Conservation (phyloP, 805 yeast species). For the Sungouiella thailandica region DNA sequence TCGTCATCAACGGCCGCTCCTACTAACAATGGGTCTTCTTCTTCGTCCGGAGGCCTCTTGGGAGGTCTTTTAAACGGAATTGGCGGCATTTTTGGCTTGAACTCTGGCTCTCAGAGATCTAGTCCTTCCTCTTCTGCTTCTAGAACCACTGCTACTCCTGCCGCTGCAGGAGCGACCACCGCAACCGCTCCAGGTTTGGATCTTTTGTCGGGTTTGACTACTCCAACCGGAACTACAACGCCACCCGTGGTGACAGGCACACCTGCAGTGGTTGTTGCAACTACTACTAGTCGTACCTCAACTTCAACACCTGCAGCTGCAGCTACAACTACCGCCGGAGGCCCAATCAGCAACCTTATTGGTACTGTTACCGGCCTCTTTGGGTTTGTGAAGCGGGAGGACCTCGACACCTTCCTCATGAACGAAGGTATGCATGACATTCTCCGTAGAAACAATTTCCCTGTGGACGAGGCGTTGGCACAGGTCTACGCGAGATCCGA, state of each 20-base stretch:
- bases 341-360: slow-evolving; percentile 2
- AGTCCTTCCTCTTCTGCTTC: slow-evolving; percentile 8
- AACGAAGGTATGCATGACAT: slow-evolving; percentile 6
- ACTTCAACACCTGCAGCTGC: slow-evolving; percentile 12
- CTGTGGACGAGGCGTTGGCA: slow-evolving; percentile 4
- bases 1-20: slow-evolving; percentile 1
- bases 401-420: slow-evolving; percentile 4
- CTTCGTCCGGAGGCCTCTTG: slow-evolving; percentile 4
- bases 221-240: no score
- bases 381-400: slow-evolving; percentile 11
- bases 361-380: slow-evolving; percentile 1
- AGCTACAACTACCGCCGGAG: slow-evolving; percentile 3
- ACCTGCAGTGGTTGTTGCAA: slow-evolving; percentile 3
- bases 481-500: slow-evolving; percentile 1
- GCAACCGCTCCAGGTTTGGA: slow-evolving; percentile 6
- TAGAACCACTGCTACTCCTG: slow-evolving; percentile 2
- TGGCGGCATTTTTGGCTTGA: slow-evolving; percentile 1
- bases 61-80: slow-evolving; percentile 5
- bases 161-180: neutral
- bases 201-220: no score
- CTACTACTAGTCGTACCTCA: slow-evolving; percentile 12
- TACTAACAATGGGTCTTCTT: neutral
- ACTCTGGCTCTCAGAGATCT: slow-evolving; percentile 1
- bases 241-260: slow-evolving; percentile 6
- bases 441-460: slow-evolving; percentile 8